A percentile compares a stretch with the other conserved stretches of the same genome.
These are phyloP conservation scores for Ceratocystis ficicola DNA, from an alignment of 2,329 filamentous ascomycete genomes.

Conservation along the genomic window DNA sequence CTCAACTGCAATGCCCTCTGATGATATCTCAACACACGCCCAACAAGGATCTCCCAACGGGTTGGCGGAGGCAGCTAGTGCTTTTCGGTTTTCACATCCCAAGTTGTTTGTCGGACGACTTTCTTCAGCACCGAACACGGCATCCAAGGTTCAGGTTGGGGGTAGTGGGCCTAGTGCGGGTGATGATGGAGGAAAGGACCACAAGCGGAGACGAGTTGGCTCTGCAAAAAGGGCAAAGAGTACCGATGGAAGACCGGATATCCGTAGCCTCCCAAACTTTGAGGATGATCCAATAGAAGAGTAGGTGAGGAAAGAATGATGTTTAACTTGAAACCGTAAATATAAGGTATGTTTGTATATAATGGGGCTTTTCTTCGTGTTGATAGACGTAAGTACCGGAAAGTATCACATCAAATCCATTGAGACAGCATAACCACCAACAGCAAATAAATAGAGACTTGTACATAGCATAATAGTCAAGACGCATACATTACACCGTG, in stretches of 20 bases:
- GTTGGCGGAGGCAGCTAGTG: neutral
- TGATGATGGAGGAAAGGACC: neutral
- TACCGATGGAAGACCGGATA: constrained; percentile 12
- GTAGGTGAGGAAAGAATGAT: neutral
- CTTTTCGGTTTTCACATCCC: constrained; percentile 15
- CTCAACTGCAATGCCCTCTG: neutral
- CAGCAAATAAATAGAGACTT: neutral
- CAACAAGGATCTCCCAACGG: neutral
- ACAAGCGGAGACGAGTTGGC: neutral
- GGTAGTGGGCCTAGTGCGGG: neutral
- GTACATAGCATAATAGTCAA: neutral
- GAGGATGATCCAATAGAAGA: constrained; percentile 17
- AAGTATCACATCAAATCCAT: too few relatives aligned
- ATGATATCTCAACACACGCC: neutral
- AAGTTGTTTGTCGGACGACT: constrained; percentile 18
- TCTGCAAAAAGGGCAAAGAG: constrained; percentile 3
- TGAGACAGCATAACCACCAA: neutral
- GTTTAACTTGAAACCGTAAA: neutral
- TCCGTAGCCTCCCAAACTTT: constrained; percentile 20
- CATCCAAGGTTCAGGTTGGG: neutral
- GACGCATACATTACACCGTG: neutral
- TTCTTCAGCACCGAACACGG: constrained; percentile 5
- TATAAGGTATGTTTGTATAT: neutral
- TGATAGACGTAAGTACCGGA: too few relatives aligned
- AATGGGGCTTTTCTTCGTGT: too few relatives aligned